Conservation (phyloP, 164 flowering plant genomes). For the Kingdonia uniflora region DNA sequence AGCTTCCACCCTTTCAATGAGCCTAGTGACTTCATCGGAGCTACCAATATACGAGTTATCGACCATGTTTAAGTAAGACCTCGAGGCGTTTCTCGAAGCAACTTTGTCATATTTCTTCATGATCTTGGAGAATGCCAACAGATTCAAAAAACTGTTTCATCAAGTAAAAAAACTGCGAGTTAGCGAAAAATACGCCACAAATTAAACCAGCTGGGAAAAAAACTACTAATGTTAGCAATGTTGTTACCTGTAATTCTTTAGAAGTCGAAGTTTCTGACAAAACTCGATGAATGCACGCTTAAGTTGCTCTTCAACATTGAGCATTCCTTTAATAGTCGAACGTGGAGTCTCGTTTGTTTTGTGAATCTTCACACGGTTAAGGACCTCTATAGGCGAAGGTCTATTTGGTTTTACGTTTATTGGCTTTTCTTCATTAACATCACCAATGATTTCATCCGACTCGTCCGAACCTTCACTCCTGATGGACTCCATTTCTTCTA, state of each 20-base stretch:
- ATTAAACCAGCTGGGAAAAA: neutral
- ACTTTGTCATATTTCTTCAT: constrained; percentile 80
- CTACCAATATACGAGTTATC: constrained; percentile 45
- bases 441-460: neutral
- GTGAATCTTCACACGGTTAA: constrained; percentile 53
- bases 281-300: constrained; percentile 41
- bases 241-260: constrained; percentile 58
- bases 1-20: constrained; percentile 54
- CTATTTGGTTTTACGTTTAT: too few species aligned
- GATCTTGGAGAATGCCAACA: constrained; percentile 65
- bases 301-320: constrained; percentile 35
- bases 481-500: constrained; percentile 35
- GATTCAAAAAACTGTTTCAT: constrained; percentile 50
- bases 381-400: constrained; percentile 29
- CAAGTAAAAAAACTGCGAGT: neutral
- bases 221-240: neutral
- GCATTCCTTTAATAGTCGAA: constrained; percentile 37
- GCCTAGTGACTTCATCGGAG: constrained; percentile 46
- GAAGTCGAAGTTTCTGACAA: constrained; percentile 41
- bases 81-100: constrained; percentile 43
- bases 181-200: neutral
- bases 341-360: constrained; percentile 40
- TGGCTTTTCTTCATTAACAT: too few species aligned
- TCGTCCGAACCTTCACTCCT: constrained; percentile 10
- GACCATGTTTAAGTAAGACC: constrained; percentile 45